Percentiles rank a stretch among this genome's conserved stretches.
Conservation (phyloP, 495 filamentous ascomycete species). For the Rostrohypoxylon terebratum region DNA sequence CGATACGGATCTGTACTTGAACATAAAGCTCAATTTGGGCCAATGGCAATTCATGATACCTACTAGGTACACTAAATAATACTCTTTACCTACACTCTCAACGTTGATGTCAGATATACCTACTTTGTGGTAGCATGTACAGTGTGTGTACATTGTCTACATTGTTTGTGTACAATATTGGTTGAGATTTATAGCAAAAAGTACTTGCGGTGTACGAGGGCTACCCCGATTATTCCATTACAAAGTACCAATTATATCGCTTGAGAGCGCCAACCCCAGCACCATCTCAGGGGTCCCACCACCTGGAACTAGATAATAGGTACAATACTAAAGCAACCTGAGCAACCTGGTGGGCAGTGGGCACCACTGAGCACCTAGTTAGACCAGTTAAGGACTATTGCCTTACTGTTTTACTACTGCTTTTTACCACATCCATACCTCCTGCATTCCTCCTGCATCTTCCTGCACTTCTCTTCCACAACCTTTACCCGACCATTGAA, state of each 20-base stretch:
- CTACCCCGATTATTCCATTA: background rate
- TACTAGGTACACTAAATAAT: too few relatives aligned
- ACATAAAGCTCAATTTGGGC: background rate
- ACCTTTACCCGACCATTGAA: constrained; percentile 33
- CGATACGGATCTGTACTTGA: background rate
- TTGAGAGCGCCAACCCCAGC: constrained; percentile 1
- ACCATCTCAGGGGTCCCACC: background rate
- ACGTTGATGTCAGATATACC: background rate
- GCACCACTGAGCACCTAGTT: background rate
- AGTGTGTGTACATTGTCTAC: background rate
- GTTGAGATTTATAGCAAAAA: constrained; percentile 1
- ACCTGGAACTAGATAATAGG: too few relatives aligned
- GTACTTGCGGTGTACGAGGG: background rate
- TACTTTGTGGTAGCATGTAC: too few relatives aligned
- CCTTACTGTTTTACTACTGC: constrained; percentile 10
- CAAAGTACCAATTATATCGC: background rate
- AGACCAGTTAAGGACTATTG: background rate
- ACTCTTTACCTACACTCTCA: background rate
- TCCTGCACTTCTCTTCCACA: constrained; percentile 41
- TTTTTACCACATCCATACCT: constrained; percentile 1
- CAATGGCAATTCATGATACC: background rate
- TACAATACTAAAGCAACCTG: background rate
- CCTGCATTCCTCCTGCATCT: constrained; percentile 29
- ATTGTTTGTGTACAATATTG: too few relatives aligned
- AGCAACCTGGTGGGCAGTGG: too few relatives aligned